These are phyloP conservation scores for Boletus tomentosulus DNA, from an alignment of 768 basidiomycete genomes.

Conservation along the genomic window DNA sequence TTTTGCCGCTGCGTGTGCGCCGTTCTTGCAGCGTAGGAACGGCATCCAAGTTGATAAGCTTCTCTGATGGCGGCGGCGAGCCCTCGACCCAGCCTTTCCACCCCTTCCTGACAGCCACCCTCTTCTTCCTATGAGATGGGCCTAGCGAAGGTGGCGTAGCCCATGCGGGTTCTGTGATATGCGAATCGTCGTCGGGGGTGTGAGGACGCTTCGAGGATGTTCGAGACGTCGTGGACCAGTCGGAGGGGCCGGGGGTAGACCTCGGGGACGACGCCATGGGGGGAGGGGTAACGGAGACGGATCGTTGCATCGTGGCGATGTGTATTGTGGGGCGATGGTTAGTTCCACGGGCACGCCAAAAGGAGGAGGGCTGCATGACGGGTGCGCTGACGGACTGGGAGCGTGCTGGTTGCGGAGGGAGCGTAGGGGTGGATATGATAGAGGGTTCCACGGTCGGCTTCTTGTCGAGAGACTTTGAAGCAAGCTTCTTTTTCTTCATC, in stretches of 20 bases:
- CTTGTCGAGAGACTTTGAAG: slow-evolving; percentile 34
- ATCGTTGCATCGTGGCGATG: slow-evolving; percentile 65
- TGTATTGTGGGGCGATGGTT: slow-evolving; percentile 55
- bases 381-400: slow-evolving; percentile 28
- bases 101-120: slow-evolving; percentile 66
- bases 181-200: slow-evolving; percentile 64
- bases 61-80: slow-evolving; percentile 73
- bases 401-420: slow-evolving; percentile 12
- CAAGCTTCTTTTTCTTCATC: slow-evolving; percentile 43
- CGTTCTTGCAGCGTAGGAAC: slow-evolving; percentile 69
- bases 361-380: slow-evolving; percentile 41
- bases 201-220: slow-evolving; percentile 78
- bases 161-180: slow-evolving; percentile 28
- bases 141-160: slow-evolving; percentile 13
- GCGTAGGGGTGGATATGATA: slow-evolving; percentile 13
- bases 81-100: slow-evolving; percentile 94
- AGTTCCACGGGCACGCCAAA: slow-evolving; percentile 56
- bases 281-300: slow-evolving; percentile 72
- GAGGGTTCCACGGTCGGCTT: slow-evolving; percentile 18
- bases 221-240: slow-evolving; percentile 67
- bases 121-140: slow-evolving; percentile 53
- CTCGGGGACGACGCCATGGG: slow-evolving; percentile 62
- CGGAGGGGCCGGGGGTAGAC: slow-evolving; percentile 72
- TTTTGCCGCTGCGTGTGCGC: slow-evolving; percentile 79
- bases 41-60: slow-evolving; percentile 76